Evolutionary conservation across 345 rosid species (phyloP).

Genomic region (Melaleuca quinquenervia): DNA sequence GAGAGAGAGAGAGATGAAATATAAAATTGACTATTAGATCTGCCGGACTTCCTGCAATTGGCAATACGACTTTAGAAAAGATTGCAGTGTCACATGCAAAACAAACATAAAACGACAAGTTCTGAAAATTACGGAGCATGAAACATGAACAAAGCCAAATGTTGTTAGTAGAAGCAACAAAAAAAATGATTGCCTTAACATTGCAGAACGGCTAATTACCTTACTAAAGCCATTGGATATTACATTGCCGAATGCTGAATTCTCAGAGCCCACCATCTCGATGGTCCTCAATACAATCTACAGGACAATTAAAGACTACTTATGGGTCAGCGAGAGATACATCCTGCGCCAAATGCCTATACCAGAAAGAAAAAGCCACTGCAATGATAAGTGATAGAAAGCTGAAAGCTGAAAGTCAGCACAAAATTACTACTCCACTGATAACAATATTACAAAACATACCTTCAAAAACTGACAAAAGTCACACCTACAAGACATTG

Average conservation of each 20-base stretch:
- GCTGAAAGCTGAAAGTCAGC: not conserved
- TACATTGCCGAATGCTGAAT: conserved; percentile 18
- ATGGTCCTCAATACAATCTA: conserved; percentile 48
- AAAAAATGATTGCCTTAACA: not conserved
- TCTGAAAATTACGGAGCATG: not conserved
- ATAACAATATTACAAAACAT: not conserved
- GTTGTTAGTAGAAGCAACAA: not conserved
- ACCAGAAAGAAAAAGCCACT: not conserved
- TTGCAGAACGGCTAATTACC: conserved; percentile 17
- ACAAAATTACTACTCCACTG: not conserved
- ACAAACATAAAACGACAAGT: not conserved
- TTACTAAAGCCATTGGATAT: conserved; percentile 42
- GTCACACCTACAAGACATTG: not conserved
- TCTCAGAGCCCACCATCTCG: conserved; percentile 23
- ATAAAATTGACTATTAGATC: not conserved
- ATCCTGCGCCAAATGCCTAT: not conserved
- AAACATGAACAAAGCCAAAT: not conserved
- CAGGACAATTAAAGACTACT: not conserved
- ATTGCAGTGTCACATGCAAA: not conserved
- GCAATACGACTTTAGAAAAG: not conserved
- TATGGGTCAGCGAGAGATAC: not conserved
- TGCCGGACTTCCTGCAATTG: not conserved
- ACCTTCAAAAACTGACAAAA: not conserved
- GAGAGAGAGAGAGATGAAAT: not conserved
- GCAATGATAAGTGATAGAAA: not conserved